phyloP scores from a whole-genome alignment of 108 stramenopile genomes.

The Cylindrotheca closterium region DNA sequence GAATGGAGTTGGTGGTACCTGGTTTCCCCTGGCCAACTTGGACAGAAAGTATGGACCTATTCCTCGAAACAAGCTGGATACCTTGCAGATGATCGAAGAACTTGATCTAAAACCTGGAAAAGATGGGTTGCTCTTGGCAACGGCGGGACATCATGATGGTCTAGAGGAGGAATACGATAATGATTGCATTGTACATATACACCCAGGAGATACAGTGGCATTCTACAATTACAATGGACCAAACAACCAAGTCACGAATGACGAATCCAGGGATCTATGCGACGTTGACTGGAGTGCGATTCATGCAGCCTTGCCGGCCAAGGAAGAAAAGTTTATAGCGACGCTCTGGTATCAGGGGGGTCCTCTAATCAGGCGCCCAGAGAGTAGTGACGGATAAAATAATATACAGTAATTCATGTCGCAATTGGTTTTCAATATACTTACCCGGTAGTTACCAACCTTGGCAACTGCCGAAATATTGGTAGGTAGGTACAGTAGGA shows the following conservation, averaged over 20 bases:
- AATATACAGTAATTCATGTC: too few relatives aligned
- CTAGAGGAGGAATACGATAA: slow-evolving; percentile 4
- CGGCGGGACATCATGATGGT: slow-evolving; percentile 13
- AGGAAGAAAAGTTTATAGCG: background rate
- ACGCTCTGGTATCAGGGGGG: background rate
- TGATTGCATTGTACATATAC: slow-evolving; percentile 9
- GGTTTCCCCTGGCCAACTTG: slow-evolving; percentile 59
- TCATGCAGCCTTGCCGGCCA: slow-evolving; percentile 48
- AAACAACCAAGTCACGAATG: background rate
- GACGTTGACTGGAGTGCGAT: slow-evolving; percentile 50
- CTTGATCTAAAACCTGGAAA: slow-evolving; percentile 1
- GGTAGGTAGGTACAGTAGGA: too few relatives aligned
- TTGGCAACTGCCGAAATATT: too few relatives aligned
- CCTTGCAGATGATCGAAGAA: background rate
- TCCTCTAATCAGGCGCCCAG: background rate
- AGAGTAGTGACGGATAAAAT: too few relatives aligned
- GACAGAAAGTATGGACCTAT: background rate
- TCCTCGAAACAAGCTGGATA: background rate
- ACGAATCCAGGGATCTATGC: slow-evolving; percentile 8
- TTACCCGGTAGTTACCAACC: too few relatives aligned
- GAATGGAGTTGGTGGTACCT: slow-evolving; percentile 67
- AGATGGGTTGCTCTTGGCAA: slow-evolving; percentile 1
- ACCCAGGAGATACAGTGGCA: slow-evolving; percentile 58
- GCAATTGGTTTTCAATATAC: too few relatives aligned
- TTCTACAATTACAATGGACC: slow-evolving; percentile 45